A percentile compares a stretch with the other conserved stretches of the same genome.
Conservation (phyloP, 2,329 filamentous ascomycete species). For the Aureobasidium musti region DNA sequence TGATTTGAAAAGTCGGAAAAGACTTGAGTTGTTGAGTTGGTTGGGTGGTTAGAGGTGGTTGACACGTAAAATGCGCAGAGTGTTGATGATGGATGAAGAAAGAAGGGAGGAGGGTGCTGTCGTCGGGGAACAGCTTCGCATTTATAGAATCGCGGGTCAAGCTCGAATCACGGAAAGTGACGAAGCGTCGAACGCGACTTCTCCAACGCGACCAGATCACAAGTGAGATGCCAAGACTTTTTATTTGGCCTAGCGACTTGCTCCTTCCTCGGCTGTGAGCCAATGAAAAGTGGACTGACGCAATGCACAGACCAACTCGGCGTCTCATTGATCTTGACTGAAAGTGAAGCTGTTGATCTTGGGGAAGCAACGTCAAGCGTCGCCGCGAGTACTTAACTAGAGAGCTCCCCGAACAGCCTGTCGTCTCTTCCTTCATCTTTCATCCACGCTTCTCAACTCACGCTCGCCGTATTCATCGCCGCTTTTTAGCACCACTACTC, state of each 20-base stretch:
- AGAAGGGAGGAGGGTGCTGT: slow-evolving; percentile 43
- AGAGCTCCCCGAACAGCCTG: slow-evolving; percentile 33
- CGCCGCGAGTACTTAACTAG: slow-evolving; percentile 23
- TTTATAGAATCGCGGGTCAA: slow-evolving; percentile 29
- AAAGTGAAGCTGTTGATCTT: slow-evolving; percentile 21
- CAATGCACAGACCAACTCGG: neutral
- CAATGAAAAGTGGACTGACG: neutral
- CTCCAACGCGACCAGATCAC: neutral
- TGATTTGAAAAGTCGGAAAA: slow-evolving; percentile 34
- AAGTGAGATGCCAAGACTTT: too few species aligned
- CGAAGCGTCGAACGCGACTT: slow-evolving; percentile 2
- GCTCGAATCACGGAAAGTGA: slow-evolving; percentile 14
- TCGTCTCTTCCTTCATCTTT: slow-evolving; percentile 42
- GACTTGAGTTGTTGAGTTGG: slow-evolving; percentile 39
- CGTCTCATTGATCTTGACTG: neutral
- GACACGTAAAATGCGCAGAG: slow-evolving; percentile 36
- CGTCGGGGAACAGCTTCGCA: slow-evolving; percentile 42
- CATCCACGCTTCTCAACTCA: slow-evolving; percentile 42
- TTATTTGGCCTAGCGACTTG: too few species aligned
- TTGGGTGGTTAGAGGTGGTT: slow-evolving; percentile 38
- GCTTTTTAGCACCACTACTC: slow-evolving; percentile 33
- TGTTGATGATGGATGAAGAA: slow-evolving; percentile 43
- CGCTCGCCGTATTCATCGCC: slow-evolving; percentile 36
- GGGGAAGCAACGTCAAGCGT: slow-evolving; percentile 26
- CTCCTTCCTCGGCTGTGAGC: neutral